A percentile compares a stretch with the other conserved stretches of the same genome.
These are phyloP conservation scores for Trichoderma asperellum DNA, from an alignment of 2,329 filamentous ascomycete genomes.

Conservation along the genomic window DNA sequence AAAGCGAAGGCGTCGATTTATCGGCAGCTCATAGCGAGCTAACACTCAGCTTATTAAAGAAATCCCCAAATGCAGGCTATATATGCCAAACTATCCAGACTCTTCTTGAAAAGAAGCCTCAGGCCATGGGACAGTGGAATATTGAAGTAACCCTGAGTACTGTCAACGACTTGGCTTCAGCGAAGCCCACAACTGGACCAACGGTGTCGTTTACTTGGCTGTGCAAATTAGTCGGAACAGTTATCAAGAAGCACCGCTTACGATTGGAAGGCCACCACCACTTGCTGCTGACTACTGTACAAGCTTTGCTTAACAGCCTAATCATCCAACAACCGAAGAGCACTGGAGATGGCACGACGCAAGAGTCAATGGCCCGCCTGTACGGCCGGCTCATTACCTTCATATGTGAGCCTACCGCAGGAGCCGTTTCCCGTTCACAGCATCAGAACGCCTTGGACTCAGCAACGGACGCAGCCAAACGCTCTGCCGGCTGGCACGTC, in stretches of 20 bases:
- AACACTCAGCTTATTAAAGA: conserved; percentile 41
- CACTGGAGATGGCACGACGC: conserved; percentile 36
- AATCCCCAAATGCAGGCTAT: conserved; percentile 42
- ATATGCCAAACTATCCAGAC: conserved; percentile 48
- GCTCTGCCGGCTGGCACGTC: conserved; percentile 65
- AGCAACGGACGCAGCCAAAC: conserved; percentile 63
- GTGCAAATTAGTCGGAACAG: conserved; percentile 58
- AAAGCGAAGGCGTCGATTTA: conserved; percentile 43
- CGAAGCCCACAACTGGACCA: conserved; percentile 35
- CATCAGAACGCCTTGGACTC: conserved; percentile 57
- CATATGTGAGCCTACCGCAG: conserved; percentile 62
- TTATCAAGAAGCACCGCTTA: conserved; percentile 63
- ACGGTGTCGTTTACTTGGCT: conserved; percentile 50
- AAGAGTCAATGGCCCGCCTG: conserved; percentile 52
- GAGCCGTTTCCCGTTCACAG: conserved; percentile 55
- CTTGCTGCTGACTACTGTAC: conserved; percentile 57
- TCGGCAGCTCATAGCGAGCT: conserved; percentile 49
- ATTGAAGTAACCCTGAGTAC: conserved; percentile 57
- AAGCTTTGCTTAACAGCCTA: conserved; percentile 59
- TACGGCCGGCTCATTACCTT: conserved; percentile 62
- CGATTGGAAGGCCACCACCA: conserved; percentile 67
- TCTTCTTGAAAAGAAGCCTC: conserved; percentile 55
- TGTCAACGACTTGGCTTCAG: conserved; percentile 45
- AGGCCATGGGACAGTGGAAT: conserved; percentile 61
- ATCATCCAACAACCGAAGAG: conserved; percentile 39